These are phyloP conservation scores for Pterocarpus santalinus DNA, from an alignment of 306 rosid species.

Conservation along the genomic window DNA sequence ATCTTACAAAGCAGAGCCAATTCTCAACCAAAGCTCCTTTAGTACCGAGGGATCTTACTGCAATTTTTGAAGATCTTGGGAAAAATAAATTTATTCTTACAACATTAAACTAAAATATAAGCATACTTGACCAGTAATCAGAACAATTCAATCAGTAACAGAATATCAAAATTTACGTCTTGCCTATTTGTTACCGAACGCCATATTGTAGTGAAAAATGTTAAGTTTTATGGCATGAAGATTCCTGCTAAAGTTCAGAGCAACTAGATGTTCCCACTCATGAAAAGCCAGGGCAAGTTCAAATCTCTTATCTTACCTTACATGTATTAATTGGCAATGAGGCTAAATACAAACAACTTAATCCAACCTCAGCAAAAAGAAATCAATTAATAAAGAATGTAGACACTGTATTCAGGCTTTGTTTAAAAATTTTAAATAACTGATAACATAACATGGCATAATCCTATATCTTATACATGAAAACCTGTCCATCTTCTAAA, in stretches of 20 bases:
- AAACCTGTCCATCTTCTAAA: constrained; percentile 76
- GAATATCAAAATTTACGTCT: constrained; percentile 26
- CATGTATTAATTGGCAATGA: constrained; percentile 26
- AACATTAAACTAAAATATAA: neutral
- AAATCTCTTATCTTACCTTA: constrained; percentile 19
- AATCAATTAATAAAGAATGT: constrained; percentile 32
- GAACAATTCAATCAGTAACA: neutral
- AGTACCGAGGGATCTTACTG: neutral
- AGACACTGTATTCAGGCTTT: neutral
- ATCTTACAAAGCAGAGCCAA: neutral
- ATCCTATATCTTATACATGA: constrained; percentile 52
- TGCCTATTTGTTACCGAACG: neutral
- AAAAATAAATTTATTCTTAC: neutral
- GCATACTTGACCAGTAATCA: constrained; percentile 4
- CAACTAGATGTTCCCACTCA: constrained; percentile 9
- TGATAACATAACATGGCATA: constrained; percentile 27
- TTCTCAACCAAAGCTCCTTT: neutral
- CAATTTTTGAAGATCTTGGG: neutral
- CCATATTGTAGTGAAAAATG: neutral
- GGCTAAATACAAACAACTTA: constrained; percentile 15
- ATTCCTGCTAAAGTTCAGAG: neutral
- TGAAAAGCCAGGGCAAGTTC: constrained; percentile 14
- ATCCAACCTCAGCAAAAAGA: constrained; percentile 25
- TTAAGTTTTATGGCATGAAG: neutral
- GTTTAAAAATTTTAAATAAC: neutral